Percentiles rank a stretch among this genome's conserved stretches.
Evolutionary conservation across 495 filamentous ascomycete genomes (phyloP).

Genomic region (Talaromyces stipitatus): DNA sequence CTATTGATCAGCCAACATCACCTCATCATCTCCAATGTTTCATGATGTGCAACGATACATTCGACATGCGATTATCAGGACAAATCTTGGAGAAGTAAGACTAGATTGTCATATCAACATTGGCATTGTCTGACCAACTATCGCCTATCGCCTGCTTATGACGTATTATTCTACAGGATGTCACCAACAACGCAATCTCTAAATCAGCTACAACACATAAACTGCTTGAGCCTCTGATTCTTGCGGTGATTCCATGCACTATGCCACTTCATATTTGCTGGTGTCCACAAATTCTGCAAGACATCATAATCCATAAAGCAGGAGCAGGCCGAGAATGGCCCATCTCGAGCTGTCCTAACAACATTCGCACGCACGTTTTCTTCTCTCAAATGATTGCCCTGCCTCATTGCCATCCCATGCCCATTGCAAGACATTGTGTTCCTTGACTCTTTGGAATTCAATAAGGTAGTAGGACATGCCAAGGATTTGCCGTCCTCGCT

Average conservation of each 20-base stretch:
- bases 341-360: too few relatives aligned
- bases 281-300: conserved; percentile 17
- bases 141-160: neutral
- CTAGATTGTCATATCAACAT: too few relatives aligned
- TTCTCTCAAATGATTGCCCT: neutral
- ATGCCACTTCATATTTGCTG: neutral
- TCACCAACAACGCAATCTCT: too few relatives aligned
- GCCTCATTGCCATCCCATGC: neutral
- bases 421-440: neutral
- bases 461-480: neutral
- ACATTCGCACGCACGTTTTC: too few relatives aligned
- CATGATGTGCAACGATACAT: too few relatives aligned
- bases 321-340: too few relatives aligned
- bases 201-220: neutral
- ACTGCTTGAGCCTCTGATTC: neutral
- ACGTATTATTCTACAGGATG: too few relatives aligned
- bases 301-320: conserved; percentile 26
- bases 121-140: neutral
- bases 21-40: neutral
- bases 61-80: too few relatives aligned
- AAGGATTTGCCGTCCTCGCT: neutral
- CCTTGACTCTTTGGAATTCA: neutral
- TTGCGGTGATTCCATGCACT: neutral
- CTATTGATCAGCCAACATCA: neutral
- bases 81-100: too few relatives aligned